Conservation (phyloP, 441 rosid species). For the Erodium chrysanthum region DNA sequence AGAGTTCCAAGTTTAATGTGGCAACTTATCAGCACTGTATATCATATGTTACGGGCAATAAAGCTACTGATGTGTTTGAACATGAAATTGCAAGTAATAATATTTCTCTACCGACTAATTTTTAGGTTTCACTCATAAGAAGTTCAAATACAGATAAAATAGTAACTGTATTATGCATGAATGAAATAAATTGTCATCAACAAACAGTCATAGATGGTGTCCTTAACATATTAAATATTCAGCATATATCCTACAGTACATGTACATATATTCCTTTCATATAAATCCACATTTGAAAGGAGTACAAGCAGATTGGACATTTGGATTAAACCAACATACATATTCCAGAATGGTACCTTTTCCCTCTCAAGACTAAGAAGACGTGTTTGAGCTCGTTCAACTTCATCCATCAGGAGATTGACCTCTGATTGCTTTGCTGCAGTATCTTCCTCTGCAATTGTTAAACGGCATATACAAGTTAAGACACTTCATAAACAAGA, state of each 20-base stretch:
- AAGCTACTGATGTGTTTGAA: not conserved
- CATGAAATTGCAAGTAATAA: not conserved
- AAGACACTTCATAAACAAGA: slow-evolving; percentile 4
- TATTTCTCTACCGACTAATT: not conserved
- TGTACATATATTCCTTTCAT: not conserved
- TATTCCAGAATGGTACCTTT: slow-evolving; percentile 46
- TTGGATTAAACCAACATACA: slow-evolving; percentile 19
- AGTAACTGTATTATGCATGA: not conserved
- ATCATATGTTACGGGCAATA: not conserved
- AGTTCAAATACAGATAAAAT: not conserved
- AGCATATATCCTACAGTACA: not conserved
- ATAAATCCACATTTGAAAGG: not conserved
- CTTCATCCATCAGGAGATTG: slow-evolving; percentile 94
- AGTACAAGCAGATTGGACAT: not conserved
- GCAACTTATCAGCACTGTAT: not conserved
- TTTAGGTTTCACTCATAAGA: not conserved
- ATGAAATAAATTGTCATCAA: not conserved
- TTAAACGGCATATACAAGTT: slow-evolving; percentile 5
- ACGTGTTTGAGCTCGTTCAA: slow-evolving; percentile 97
- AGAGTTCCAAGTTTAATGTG: slow-evolving; percentile 6
- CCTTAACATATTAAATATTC: slow-evolving; percentile 1
- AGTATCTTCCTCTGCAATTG: slow-evolving; percentile 71
- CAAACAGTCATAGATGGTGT: not conserved
- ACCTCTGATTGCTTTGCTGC: slow-evolving; percentile 95
- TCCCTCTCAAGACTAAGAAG: slow-evolving; percentile 94